Conservation (phyloP, 1,139 yeast genomes). For the Pneumocystis jirovecii region DNA sequence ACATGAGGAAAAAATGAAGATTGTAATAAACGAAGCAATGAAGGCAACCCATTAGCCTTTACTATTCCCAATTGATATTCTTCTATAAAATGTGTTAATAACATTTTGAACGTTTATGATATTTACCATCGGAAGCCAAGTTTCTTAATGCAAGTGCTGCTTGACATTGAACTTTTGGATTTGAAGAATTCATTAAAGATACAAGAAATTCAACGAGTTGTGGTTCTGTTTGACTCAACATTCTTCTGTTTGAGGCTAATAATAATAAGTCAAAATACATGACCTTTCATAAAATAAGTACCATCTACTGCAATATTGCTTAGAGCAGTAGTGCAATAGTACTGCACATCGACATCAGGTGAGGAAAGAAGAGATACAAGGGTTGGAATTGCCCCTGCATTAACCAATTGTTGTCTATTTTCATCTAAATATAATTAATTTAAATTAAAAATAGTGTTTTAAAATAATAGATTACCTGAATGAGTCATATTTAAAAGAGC, state of each 20-base stretch:
- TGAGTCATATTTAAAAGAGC: constrained; percentile 96
- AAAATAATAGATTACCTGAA: constrained; percentile 26
- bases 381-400: constrained; percentile 97
- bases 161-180: constrained; percentile 92
- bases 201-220: constrained; percentile 78
- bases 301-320: constrained; percentile 89
- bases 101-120: not conserved
- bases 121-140: constrained; percentile 73
- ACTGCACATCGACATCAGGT: constrained; percentile 91
- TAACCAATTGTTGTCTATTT: constrained; percentile 88
- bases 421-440: constrained; percentile 35
- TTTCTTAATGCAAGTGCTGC: constrained; percentile 92
- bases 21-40: constrained; percentile 70
- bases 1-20: constrained; percentile 85
- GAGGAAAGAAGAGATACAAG: constrained; percentile 76
- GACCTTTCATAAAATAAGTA: not conserved
- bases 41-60: constrained; percentile 87
- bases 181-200: constrained; percentile 71
- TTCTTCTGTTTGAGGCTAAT: constrained; percentile 62
- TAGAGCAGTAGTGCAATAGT: constrained; percentile 93
- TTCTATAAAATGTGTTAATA: constrained; percentile 19
- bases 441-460: not conserved
- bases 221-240: constrained; percentile 86
- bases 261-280: not conserved
- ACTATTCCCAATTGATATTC: constrained; percentile 87